A percentile compares a stretch with the other conserved stretches of the same genome.
Evolutionary conservation across 2,329 filamentous ascomycete species (phyloP).

Genomic region (Ceratocystis lukuohia): DNA sequence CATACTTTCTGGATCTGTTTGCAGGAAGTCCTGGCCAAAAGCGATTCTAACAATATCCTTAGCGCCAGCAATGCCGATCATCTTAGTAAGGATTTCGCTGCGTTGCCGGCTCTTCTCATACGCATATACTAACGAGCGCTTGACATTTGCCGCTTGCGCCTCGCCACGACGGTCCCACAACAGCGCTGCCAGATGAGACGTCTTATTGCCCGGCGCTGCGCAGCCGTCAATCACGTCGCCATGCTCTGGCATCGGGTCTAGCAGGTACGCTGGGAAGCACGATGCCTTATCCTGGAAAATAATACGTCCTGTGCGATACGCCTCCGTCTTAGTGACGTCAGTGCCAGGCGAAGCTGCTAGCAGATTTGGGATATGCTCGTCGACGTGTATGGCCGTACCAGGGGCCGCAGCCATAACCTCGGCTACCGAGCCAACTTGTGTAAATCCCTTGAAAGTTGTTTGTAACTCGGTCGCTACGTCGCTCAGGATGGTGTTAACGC

Average conservation of each 20-base stretch:
- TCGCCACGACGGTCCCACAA: constrained; percentile 35
- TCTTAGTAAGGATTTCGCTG: constrained; percentile 65
- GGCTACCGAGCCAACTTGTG: constrained; percentile 40
- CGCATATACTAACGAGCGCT: constrained; percentile 48
- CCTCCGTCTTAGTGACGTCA: constrained; percentile 58
- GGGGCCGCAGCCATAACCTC: constrained; percentile 37
- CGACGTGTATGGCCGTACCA: constrained; percentile 44
- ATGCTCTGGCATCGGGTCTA: constrained; percentile 52
- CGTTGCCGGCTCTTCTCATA: constrained; percentile 65
- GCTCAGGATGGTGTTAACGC: constrained; percentile 67
- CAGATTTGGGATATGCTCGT: constrained; percentile 69
- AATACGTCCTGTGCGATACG: constrained; percentile 63
- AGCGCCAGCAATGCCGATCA: constrained; percentile 68
- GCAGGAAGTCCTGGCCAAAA: constrained; percentile 68
- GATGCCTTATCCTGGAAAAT: constrained; percentile 96
- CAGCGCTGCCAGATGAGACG: constrained; percentile 78
- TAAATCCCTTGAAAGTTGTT: constrained; percentile 57
- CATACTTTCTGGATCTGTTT: constrained; percentile 50
- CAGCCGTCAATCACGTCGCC: constrained; percentile 85
- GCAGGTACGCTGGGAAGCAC: constrained; percentile 84
- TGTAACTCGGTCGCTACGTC: constrained; percentile 58
- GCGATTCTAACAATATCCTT: constrained; percentile 52
- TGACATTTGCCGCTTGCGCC: constrained; percentile 25
- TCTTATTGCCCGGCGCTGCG: constrained; percentile 93
- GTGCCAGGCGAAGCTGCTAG: constrained; percentile 60